phyloP scores from a whole-genome alignment of 2,329 filamentous ascomycete genomes.

The Penicillium carneum region DNA sequence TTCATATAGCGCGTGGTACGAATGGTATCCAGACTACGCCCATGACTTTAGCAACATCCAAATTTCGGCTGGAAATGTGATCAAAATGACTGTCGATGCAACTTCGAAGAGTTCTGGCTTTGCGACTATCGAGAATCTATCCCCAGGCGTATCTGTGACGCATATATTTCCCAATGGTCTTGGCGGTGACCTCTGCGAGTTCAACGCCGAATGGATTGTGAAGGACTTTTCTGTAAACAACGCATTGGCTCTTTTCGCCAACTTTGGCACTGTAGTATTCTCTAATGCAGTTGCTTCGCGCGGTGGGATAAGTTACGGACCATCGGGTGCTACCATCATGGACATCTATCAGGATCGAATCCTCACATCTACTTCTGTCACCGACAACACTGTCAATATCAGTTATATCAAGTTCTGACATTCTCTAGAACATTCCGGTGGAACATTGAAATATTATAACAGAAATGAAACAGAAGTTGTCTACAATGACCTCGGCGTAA shows the following conservation, averaged over 20 bases:
- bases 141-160: slow-evolving; percentile 59
- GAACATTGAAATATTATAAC: background rate
- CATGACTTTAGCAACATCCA: slow-evolving; percentile 59
- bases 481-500: background rate
- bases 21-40: slow-evolving; percentile 66
- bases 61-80: slow-evolving; percentile 54
- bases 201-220: slow-evolving; percentile 69
- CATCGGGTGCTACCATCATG: slow-evolving; percentile 52
- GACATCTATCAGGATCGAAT: slow-evolving; percentile 56
- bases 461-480: background rate
- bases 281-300: slow-evolving; percentile 49
- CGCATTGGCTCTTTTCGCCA: slow-evolving; percentile 54
- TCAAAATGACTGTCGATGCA: slow-evolving; percentile 54
- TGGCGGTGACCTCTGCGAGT: slow-evolving; percentile 57
- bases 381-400: slow-evolving; percentile 33
- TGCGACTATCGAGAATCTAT: slow-evolving; percentile 59
- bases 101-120: slow-evolving; percentile 53
- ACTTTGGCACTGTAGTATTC: slow-evolving; percentile 60
- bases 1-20: slow-evolving; percentile 65
- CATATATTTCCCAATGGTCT: slow-evolving; percentile 58
- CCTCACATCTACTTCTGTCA: slow-evolving; percentile 44
- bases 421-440: background rate
- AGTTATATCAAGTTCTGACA: slow-evolving; percentile 30
- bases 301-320: slow-evolving; percentile 41
- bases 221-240: slow-evolving; percentile 57